Evolutionary conservation across 2,329 filamentous ascomycete genomes (phyloP), one percentile per base, ranked within the genome.

Genomic region (Phialophora expanda): DNA sequence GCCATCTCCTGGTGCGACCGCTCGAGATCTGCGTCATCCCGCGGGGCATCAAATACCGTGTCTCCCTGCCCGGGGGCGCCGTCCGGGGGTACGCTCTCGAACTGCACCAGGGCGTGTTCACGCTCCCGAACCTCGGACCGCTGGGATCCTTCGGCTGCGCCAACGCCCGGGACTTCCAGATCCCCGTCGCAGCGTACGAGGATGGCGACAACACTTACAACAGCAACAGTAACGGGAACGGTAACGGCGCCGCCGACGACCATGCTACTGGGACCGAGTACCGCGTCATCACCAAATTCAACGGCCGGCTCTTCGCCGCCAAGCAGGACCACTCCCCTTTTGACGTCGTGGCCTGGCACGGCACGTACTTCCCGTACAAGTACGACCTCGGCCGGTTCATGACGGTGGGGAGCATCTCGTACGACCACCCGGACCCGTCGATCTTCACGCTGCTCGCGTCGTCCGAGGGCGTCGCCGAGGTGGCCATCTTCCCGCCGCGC

Each of bases 311-410:
- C 60, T 92, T 90, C 78, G 78, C 79, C 34, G 87, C 88, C 2
- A 80, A 74, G 46, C 90, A 93, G 77, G 75, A 82, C 12, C 90
- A 92, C 75, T 88, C 87, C 0, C 90, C 90, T 0, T 93, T 92
- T 72, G 90, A 93, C 71, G 86, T 93, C 0, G 90, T 92, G 2
- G 89, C 88, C 1, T 93, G 90, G 90, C 90, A 93, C 74, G 90
- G 90, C 50, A 90, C 86, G 69, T 93, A 92, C 78, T 89, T 89
- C 67, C 90, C 90, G 0, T 92, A 87, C 83, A 93, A 93, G 78
- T 93, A 93, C 79, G 90, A 93, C 72, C 83, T 93, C 0, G 89
- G 88, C 26, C 86, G 89, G 30, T 93, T 92, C 82, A 90, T 89
- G 78, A 87, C 86, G 50, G 87, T 93, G 50, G 90, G 90, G 17